Percentiles rank a stretch among this genome's conserved stretches.
Evolutionary conservation across 768 basidiomycete species (phyloP).

Genomic region (Lyophyllum atratum): DNA sequence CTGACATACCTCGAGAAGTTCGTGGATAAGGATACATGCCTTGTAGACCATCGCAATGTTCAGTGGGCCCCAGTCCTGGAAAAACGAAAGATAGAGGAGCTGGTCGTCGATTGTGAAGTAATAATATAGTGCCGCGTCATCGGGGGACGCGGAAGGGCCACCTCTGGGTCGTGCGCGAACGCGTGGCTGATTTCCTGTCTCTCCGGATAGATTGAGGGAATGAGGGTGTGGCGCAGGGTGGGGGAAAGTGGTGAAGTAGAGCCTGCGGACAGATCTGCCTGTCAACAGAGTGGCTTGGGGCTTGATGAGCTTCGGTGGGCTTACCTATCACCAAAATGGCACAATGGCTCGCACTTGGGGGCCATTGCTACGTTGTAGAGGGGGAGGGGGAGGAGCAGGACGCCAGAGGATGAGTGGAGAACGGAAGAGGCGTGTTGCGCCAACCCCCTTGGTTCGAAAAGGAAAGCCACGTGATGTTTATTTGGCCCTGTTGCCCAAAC

Average conservation of each 20-base stretch:
- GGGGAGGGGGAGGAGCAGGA: constrained; percentile 15
- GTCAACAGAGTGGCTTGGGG: constrained; percentile 11
- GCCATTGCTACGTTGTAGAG: constrained; percentile 34
- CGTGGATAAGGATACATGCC: constrained; percentile 89
- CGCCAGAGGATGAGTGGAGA: constrained; percentile 20
- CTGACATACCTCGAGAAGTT: constrained; percentile 70
- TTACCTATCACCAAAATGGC: constrained; percentile 78
- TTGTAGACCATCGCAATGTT: constrained; percentile 94
- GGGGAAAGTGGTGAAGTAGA: constrained; percentile 90
- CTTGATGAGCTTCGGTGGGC: constrained; percentile 17
- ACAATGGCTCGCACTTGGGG: constrained; percentile 72
- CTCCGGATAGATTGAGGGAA: constrained; percentile 60
- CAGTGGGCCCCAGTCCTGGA: constrained; percentile 92
- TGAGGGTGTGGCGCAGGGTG: constrained; percentile 70
- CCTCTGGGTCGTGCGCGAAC: constrained; percentile 61
- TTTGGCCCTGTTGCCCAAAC: constrained; percentile 9
- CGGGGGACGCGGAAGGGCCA: constrained; percentile 65
- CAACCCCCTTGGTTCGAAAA: constrained; percentile 17
- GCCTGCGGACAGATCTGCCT: constrained; percentile 41
- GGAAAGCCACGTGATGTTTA: constrained; percentile 23
- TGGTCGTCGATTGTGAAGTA: constrained; percentile 95
- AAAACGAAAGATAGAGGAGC: constrained; percentile 90
- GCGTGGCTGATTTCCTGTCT: constrained; percentile 56
- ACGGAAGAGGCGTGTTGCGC: constrained; percentile 24
- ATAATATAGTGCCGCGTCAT: constrained; percentile 78